Conservation (phyloP, 306 rosid species). For the Quercus suber region DNA sequence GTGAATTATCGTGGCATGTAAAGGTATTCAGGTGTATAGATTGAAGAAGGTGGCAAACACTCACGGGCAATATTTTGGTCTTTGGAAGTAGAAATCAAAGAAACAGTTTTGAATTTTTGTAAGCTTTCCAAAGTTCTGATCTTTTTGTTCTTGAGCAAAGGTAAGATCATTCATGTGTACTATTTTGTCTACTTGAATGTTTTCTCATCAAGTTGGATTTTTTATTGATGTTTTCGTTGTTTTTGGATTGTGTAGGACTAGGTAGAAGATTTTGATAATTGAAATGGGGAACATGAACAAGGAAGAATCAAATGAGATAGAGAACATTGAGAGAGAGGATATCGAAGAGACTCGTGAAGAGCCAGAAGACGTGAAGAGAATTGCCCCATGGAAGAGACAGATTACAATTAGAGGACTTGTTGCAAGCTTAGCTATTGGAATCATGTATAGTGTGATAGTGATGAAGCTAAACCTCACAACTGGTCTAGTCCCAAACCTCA, state of each 20-base stretch:
- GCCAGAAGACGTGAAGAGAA: conserved; percentile 46
- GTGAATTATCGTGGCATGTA: not conserved
- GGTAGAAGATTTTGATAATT: conserved; percentile 15
- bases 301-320: conserved; percentile 50
- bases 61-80: not conserved
- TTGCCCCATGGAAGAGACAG: conserved; percentile 70
- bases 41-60: not conserved
- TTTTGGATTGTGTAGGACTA: conserved; percentile 13
- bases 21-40: not conserved
- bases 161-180: conserved; percentile 21
- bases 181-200: not conserved
- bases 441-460: conserved; percentile 79
- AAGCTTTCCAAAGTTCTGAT: conserved; percentile 15
- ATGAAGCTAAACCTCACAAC: conserved; percentile 96
- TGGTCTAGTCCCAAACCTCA: conserved; percentile 90
- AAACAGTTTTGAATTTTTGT: conserved; percentile 1
- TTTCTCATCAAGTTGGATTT: not conserved
- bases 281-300: conserved; percentile 34
- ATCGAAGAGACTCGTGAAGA: conserved; percentile 42
- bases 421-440: conserved; percentile 69
- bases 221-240: not conserved
- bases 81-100: not conserved
- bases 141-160: not conserved
- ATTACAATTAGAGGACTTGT: conserved; percentile 76
- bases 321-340: conserved; percentile 30